Evolutionary conservation across 78 protist species (phyloP).

Genomic region (Creolimax fragrantissima): DNA sequence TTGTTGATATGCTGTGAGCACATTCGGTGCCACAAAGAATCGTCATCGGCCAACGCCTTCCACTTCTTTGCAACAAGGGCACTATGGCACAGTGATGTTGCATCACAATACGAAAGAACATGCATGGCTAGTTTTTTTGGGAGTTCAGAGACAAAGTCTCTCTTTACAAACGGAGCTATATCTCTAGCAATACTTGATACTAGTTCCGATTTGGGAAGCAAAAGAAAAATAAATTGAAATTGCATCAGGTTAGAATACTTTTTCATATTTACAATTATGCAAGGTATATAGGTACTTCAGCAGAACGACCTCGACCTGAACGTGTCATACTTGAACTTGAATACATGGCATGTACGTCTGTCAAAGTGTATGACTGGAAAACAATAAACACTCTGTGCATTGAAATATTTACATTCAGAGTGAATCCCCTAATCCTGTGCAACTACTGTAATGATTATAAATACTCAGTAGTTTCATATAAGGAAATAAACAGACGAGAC

Average conservation of each 20-base stretch:
- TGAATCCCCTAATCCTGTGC: too few relatives aligned
- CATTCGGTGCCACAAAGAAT: constrained; percentile 21
- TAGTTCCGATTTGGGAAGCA: too few relatives aligned
- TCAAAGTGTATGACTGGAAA: background rate
- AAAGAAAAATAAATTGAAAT: background rate
- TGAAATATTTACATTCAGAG: background rate
- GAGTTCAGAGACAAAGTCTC: constrained; percentile 12
- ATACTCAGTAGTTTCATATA: background rate
- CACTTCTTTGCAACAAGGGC: constrained; percentile 2
- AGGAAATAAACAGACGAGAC: background rate
- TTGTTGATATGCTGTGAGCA: constrained; percentile 30
- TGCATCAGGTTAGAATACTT: background rate
- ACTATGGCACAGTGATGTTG: background rate
- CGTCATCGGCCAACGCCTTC: constrained; percentile 17
- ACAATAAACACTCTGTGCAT: background rate
- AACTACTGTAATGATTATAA: background rate
- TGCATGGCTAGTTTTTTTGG: constrained; percentile 16
- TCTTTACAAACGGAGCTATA: background rate
- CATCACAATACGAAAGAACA: constrained; percentile 28
- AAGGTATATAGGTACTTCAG: background rate
- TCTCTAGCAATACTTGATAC: background rate
- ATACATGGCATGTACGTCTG: background rate
- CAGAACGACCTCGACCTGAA: background rate
- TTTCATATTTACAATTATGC: background rate
- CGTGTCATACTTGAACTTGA: background rate